A percentile compares a stretch with the other conserved stretches of the same genome.
Conservation (phyloP, 176 grass and related monocot species). For the Eragrostis nindensis region DNA sequence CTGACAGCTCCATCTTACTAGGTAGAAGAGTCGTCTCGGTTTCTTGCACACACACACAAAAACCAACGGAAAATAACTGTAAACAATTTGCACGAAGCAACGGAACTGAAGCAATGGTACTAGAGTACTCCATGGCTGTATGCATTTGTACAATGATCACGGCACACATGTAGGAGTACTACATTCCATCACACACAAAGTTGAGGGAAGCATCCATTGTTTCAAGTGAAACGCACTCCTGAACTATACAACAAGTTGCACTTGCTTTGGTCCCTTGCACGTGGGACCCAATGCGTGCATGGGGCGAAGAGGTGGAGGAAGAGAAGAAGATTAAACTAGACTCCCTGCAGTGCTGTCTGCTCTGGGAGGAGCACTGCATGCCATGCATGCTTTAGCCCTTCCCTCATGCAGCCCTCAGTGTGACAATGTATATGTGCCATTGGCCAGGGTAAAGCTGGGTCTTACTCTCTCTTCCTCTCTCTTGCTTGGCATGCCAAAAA, state of each 20-base stretch:
- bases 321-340: slow-evolving; percentile 46
- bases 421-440: slow-evolving; percentile 12
- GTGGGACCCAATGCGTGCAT: neutral
- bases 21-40: neutral
- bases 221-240: slow-evolving; percentile 41
- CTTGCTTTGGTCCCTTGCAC: neutral
- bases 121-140: neutral
- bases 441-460: slow-evolving; percentile 47
- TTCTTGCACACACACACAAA: neutral
- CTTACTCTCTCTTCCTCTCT: slow-evolving; percentile 4
- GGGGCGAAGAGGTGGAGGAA: neutral
- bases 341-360: slow-evolving; percentile 61
- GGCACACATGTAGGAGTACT: neutral
- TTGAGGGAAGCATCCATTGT: slow-evolving; percentile 15
- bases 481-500: slow-evolving; percentile 66
- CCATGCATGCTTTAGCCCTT: slow-evolving; percentile 9
- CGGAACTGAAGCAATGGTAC: slow-evolving; percentile 13
- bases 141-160: slow-evolving; percentile 43
- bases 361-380: slow-evolving; percentile 60
- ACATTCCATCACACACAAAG: slow-evolving; percentile 43
- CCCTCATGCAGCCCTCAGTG: slow-evolving; percentile 36
- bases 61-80: neutral
- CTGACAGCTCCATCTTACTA: slow-evolving; percentile 48
- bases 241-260: neutral
- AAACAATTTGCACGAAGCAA: neutral